Percentiles rank a stretch among this genome's conserved stretches.
Evolutionary conservation across 139 green algal species (phyloP).

Genomic region (Edaphochlamys debaryana): DNA sequence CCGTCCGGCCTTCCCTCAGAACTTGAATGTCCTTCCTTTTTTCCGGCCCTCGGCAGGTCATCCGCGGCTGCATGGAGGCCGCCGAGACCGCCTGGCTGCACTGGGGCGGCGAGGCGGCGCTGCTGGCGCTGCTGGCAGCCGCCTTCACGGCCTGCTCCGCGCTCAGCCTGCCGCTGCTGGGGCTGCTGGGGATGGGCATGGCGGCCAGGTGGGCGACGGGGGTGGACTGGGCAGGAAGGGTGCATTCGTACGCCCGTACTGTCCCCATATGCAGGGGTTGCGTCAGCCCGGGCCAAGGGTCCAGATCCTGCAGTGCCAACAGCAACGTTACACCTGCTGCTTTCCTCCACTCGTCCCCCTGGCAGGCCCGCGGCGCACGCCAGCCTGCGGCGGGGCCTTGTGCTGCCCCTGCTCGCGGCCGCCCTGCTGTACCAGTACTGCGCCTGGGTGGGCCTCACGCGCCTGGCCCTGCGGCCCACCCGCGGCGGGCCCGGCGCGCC

Average conservation of each 20-base stretch:
- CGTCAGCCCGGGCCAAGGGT: no score
- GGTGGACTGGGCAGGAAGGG: background rate
- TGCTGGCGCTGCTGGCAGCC: conserved; percentile 66
- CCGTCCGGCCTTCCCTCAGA: no score
- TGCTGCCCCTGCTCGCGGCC: conserved; percentile 56
- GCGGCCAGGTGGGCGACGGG: background rate
- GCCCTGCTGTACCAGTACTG: conserved; percentile 62
- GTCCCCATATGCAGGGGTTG: no score
- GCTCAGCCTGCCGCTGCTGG: conserved; percentile 60
- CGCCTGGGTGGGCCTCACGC: conserved; percentile 57
- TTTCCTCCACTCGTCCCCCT: background rate
- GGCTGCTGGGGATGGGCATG: conserved; percentile 62
- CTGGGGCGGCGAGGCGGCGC: conserved; percentile 63
- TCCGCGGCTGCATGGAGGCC: background rate
- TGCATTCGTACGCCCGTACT: no score
- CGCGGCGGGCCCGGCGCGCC: background rate
- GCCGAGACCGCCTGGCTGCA: conserved; percentile 40
- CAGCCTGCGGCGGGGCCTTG: conserved; percentile 37
- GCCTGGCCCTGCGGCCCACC: conserved; percentile 12
- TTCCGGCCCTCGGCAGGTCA: background rate
- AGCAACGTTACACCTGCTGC: background rate
- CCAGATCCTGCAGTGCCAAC: no score
- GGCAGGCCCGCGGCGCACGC: background rate
- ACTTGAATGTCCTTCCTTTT: no score
- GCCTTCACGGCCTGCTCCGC: conserved; percentile 64